Conservation (phyloP, 164 flowering plant species). For the Kalanchoe fedtschenkoi region DNA sequence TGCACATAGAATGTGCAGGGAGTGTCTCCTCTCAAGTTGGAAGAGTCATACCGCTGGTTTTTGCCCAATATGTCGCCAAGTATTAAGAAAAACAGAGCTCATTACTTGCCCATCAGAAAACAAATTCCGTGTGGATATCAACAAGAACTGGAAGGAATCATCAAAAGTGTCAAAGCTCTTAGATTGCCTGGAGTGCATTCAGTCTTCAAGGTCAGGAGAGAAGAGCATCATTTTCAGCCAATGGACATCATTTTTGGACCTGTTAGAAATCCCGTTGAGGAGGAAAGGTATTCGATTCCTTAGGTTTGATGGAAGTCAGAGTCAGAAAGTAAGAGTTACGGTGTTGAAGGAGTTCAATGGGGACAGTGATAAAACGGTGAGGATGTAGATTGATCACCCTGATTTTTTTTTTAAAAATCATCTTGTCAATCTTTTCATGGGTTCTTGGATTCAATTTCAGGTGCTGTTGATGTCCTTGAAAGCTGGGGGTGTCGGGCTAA, state of each 20-base stretch:
- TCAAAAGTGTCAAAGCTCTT: conserved; percentile 53
- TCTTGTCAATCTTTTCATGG: neutral
- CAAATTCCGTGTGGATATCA: conserved; percentile 44
- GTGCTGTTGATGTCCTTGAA: conserved; percentile 67
- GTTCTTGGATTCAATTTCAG: conserved; percentile 22
- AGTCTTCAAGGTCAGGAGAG: conserved; percentile 29
- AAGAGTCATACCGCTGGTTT: conserved; percentile 29
- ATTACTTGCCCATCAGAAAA: conserved; percentile 64
- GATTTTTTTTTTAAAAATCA: neutral
- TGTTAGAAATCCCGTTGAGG: conserved; percentile 51
- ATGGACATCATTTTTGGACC: conserved; percentile 83
- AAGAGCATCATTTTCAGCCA: conserved; percentile 81
- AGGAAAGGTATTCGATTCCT: conserved; percentile 42
- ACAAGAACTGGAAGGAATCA: conserved; percentile 66
- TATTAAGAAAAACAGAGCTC: conserved; percentile 40
- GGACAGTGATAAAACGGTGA: conserved; percentile 41
- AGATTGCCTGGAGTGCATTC: conserved; percentile 37
- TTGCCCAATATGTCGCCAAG: conserved; percentile 62
- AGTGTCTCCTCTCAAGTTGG: conserved; percentile 73
- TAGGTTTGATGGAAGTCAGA: conserved; percentile 61
- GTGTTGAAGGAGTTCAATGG: conserved; percentile 63
- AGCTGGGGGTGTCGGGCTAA: conserved; percentile 82
- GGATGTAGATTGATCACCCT: neutral
- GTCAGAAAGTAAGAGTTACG: conserved; percentile 50
- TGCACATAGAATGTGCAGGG: conserved; percentile 77